Percentiles rank a stretch among this genome's conserved stretches.
These are phyloP conservation scores for Austroboletus festivus DNA, from an alignment of 768 basidiomycete species.

Conservation along the genomic window DNA sequence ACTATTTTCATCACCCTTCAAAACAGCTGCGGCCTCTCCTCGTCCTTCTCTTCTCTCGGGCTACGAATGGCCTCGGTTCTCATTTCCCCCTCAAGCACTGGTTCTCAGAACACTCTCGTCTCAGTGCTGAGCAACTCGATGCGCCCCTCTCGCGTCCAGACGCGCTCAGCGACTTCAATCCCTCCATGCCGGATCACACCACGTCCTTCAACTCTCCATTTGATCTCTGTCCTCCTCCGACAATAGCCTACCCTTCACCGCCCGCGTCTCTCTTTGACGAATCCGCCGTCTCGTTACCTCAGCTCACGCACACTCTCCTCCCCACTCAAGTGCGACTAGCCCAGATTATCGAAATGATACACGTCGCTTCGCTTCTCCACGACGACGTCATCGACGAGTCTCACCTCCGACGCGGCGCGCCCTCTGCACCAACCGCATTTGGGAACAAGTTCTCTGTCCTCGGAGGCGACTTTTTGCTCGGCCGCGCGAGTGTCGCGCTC, in stretches of 20 bases:
- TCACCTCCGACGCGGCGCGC: slow-evolving; percentile 63
- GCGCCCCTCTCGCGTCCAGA: slow-evolving; percentile 73
- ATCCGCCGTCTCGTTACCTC: slow-evolving; percentile 29
- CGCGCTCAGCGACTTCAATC: slow-evolving; percentile 90
- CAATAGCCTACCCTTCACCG: slow-evolving; percentile 23
- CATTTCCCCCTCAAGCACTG: slow-evolving; percentile 59
- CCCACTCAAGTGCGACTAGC: slow-evolving; percentile 91
- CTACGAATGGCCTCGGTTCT: slow-evolving; percentile 85
- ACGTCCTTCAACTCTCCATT: slow-evolving; percentile 63
- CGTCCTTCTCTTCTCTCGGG: slow-evolving; percentile 85
- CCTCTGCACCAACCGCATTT: slow-evolving; percentile 71
- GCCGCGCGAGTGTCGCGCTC: slow-evolving; percentile 83
- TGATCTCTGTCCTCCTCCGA: slow-evolving; percentile 39
- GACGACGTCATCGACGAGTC: slow-evolving; percentile 84
- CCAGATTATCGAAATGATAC: slow-evolving; percentile 97
- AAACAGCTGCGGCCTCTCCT: slow-evolving; percentile 89
- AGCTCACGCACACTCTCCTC: slow-evolving; percentile 41
- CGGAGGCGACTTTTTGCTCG: slow-evolving; percentile 93
- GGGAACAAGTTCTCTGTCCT: slow-evolving; percentile 94
- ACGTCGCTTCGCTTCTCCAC: slow-evolving; percentile 90
- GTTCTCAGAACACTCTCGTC: slow-evolving; percentile 57
- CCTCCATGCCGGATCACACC: slow-evolving; percentile 76
- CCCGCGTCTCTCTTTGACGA: slow-evolving; percentile 20
- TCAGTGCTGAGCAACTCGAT: slow-evolving; percentile 64
- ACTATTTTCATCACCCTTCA: slow-evolving; percentile 86